phyloP scores from a whole-genome alignment of 352 stramenopile genomes.

The Phytophthora podocarpi region DNA sequence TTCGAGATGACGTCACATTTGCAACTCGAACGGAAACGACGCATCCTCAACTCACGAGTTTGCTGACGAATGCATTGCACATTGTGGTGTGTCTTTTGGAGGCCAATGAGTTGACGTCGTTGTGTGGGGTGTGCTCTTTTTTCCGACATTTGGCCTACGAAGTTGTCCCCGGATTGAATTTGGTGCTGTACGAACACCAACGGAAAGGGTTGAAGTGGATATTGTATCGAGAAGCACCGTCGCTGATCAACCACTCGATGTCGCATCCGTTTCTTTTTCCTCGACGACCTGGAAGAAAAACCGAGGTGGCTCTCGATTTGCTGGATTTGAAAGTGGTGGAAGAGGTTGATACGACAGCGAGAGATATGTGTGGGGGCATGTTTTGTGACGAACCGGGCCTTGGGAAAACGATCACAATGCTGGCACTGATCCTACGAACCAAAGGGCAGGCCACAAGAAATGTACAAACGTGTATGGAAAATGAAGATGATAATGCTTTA shows the following conservation, averaged over 20 bases:
- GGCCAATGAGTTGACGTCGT: conserved; percentile 44
- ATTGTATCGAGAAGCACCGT: conserved; percentile 57
- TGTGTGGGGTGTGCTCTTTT: conserved; percentile 57
- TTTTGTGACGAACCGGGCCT: conserved; percentile 79
- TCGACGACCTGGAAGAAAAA: background rate
- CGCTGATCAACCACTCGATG: background rate
- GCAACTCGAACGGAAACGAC: conserved; percentile 30
- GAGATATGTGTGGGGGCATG: conserved; percentile 61
- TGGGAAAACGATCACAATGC: conserved; percentile 81
- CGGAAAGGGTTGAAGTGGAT: conserved; percentile 72
- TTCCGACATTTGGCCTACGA: conserved; percentile 78
- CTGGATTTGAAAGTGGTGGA: conserved; percentile 40
- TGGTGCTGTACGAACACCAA: conserved; percentile 71
- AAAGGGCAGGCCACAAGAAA: conserved; percentile 40
- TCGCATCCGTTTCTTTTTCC: conserved; percentile 48
- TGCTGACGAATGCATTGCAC: conserved; percentile 54
- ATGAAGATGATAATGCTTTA: background rate
- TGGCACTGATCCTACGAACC: conserved; percentile 69
- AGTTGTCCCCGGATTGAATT: conserved; percentile 65
- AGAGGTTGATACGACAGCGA: background rate
- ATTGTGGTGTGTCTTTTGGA: conserved; percentile 56
- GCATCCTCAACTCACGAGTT: conserved; percentile 47
- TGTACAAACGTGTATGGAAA: background rate
- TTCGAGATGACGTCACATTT: conserved; percentile 58
- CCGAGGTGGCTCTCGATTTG: conserved; percentile 41